Percentiles rank a stretch among this genome's conserved stretches.
Evolutionary conservation across 2,329 filamentous ascomycete genomes (phyloP).

Genomic region (Pseudogymnoascus sp.): DNA sequence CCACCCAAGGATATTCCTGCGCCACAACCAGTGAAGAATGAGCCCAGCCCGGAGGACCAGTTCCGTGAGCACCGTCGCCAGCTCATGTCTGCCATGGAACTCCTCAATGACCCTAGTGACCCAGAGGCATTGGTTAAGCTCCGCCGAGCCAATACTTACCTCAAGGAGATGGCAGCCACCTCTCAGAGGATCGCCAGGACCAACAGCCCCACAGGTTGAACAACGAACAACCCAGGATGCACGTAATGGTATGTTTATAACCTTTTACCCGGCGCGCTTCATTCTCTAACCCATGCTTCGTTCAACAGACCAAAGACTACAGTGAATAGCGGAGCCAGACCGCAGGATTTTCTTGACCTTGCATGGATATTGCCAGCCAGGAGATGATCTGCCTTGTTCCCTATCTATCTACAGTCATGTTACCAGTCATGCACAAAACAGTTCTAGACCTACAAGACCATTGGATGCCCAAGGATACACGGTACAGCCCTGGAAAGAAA

Average conservation of each 20-base stretch:
- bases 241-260: conserved; percentile 1
- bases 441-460: conserved; percentile 1
- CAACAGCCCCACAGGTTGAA: conserved; percentile 6
- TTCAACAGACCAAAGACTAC: conserved; percentile 5
- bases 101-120: conserved; percentile 7
- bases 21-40: background rate
- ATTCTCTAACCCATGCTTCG: conserved; percentile 8
- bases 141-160: background rate
- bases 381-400: conserved; percentile 2
- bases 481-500: background rate
- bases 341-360: conserved; percentile 7
- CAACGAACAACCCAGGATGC: background rate
- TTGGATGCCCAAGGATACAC: conserved; percentile 17
- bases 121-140: conserved; percentile 2
- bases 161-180: conserved; percentile 6
- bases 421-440: conserved; percentile 23
- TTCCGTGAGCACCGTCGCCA: conserved; percentile 2
- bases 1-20: background rate
- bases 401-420: conserved; percentile 18
- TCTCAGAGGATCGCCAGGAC: background rate
- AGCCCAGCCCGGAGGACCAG: conserved; percentile 1
- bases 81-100: background rate
- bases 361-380: conserved; percentile 10
- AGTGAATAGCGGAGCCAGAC: conserved; percentile 11
- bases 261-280: background rate